Conservation (phyloP, 495 filamentous ascomycete genomes). For the Penicillium argentinense region DNA sequence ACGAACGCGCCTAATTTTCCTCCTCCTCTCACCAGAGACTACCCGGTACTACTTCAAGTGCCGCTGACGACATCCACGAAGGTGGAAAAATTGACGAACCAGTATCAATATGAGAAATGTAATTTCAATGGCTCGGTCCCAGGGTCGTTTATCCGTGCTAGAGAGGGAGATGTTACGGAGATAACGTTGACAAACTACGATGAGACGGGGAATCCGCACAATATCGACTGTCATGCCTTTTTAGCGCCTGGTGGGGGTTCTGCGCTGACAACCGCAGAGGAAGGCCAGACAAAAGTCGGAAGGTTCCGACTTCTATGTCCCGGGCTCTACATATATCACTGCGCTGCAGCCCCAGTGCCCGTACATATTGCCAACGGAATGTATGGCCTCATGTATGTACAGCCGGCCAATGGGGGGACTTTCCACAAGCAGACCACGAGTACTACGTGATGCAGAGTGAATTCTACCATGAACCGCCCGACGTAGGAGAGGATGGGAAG, state of each 20-base stretch:
- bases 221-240: slow-evolving; percentile 20
- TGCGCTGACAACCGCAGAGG: slow-evolving; percentile 13
- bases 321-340: slow-evolving; percentile 19
- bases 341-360: slow-evolving; percentile 18
- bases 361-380: slow-evolving; percentile 26
- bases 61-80: slow-evolving; percentile 12
- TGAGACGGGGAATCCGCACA: slow-evolving; percentile 18
- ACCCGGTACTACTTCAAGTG: slow-evolving; percentile 15
- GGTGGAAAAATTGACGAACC: slow-evolving; percentile 11
- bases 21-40: slow-evolving; percentile 12
- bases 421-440: slow-evolving; percentile 18
- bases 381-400: slow-evolving; percentile 11
- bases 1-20: slow-evolving; percentile 17
- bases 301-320: slow-evolving; percentile 12
- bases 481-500: slow-evolving; percentile 13
- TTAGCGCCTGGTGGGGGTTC: slow-evolving; percentile 17
- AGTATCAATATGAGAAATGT: slow-evolving; percentile 23
- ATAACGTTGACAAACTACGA: slow-evolving; percentile 19
- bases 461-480: slow-evolving; percentile 26
- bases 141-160: slow-evolving; percentile 21
- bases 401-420: slow-evolving; percentile 6
- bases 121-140: slow-evolving; percentile 22
- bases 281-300: slow-evolving; percentile 19
- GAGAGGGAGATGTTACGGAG: slow-evolving; percentile 16
- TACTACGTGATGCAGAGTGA: slow-evolving; percentile 30